phyloP scores from a whole-genome alignment of 306 rosid genomes.

The Cyamopsis tetragonoloba region DNA sequence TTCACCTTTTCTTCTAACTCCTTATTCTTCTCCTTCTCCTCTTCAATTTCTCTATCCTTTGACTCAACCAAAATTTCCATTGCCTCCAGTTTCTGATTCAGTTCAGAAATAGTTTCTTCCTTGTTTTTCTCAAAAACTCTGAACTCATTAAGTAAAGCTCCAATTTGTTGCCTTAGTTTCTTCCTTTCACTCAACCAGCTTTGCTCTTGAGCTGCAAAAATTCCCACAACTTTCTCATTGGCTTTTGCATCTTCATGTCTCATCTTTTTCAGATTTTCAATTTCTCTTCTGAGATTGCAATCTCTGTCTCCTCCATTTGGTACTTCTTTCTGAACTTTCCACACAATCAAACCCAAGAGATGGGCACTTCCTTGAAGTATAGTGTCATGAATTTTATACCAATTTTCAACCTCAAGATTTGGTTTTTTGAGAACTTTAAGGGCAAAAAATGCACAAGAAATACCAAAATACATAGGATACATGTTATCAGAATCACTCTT shows the following conservation, averaged over 20 bases:
- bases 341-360: constrained; percentile 70
- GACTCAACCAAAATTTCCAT: constrained; percentile 54
- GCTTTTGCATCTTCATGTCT: constrained; percentile 94
- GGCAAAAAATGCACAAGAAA: constrained; percentile 84
- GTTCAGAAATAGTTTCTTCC: constrained; percentile 38
- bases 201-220: constrained; percentile 91
- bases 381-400: constrained; percentile 54
- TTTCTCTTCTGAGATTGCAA: constrained; percentile 45
- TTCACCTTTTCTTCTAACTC: constrained; percentile 60
- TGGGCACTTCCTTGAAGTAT: constrained; percentile 87
- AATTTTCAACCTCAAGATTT: constrained; percentile 45
- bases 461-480: constrained; percentile 77
- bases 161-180: constrained; percentile 65
- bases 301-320: constrained; percentile 29
- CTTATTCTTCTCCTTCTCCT: constrained; percentile 49
- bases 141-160: constrained; percentile 57
- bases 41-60: constrained; percentile 53
- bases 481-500: constrained; percentile 41
- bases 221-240: constrained; percentile 89
- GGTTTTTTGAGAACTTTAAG: constrained; percentile 55
- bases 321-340: constrained; percentile 66
- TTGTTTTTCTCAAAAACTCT: constrained; percentile 59
- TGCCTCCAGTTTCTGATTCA: constrained; percentile 54
- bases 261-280: constrained; percentile 61
- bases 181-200: constrained; percentile 73